A percentile compares a stretch with the other conserved stretches of the same genome.
Conservation (phyloP, 805 yeast species). For the Yamadazyma takamatsuzukensis region DNA sequence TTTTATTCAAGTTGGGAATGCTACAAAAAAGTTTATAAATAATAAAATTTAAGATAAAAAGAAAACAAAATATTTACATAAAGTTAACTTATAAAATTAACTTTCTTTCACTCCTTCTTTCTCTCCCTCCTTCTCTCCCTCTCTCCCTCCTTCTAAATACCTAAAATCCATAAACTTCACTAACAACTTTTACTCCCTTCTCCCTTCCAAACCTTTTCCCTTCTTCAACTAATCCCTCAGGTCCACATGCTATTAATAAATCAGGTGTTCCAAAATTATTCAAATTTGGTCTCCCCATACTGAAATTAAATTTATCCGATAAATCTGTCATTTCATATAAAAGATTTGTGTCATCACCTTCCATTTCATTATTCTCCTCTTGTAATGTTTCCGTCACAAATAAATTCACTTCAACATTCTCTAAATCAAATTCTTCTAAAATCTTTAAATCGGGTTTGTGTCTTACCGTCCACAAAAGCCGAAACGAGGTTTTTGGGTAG, state of each 20-base stretch:
- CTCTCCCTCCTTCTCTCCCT: background rate
- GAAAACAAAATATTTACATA: no score
- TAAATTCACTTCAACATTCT: constrained; percentile 1
- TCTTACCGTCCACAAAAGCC: constrained; percentile 10
- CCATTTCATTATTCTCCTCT: background rate
- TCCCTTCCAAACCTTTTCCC: constrained; percentile 34
- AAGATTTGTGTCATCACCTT: constrained; percentile 1
- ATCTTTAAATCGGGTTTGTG: constrained; percentile 6
- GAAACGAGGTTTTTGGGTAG: constrained; percentile 7
- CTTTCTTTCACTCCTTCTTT: no score
- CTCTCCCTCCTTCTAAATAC: no score
- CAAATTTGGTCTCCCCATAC: constrained; percentile 8
- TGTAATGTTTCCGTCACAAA: constrained; percentile 6
- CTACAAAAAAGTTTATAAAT: no score
- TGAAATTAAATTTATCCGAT: background rate
- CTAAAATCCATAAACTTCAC: constrained; percentile 6
- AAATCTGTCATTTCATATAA: constrained; percentile 3
- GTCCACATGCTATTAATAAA: constrained; percentile 57
- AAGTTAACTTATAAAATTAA: no score
- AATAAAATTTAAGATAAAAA: no score
- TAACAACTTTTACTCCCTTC: constrained; percentile 21
- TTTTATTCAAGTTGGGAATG: no score
- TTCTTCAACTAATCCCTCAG: constrained; percentile 39
- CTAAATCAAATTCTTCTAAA: constrained; percentile 4
- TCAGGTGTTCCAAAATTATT: constrained; percentile 4